These are phyloP conservation scores for Rheum nobile DNA, from an alignment of 148 eudicot species.

Conservation along the genomic window DNA sequence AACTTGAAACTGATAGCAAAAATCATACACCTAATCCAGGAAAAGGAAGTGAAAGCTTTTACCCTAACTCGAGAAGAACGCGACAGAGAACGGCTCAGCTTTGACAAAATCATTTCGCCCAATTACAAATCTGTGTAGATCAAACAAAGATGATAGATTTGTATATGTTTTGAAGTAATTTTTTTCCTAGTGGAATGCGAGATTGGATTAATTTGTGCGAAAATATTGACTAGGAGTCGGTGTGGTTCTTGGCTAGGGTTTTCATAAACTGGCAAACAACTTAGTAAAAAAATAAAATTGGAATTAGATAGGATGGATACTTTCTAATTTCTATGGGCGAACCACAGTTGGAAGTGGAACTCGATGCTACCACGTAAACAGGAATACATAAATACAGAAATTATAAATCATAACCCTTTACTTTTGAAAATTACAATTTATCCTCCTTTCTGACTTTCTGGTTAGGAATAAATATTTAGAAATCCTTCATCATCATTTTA, in stretches of 20 bases:
- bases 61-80: constrained; percentile 45
- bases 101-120: constrained; percentile 34
- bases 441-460: neutral
- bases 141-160: neutral
- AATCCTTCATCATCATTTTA: too few species aligned
- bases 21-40: neutral
- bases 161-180: neutral
- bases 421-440: neutral
- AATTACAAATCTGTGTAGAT: neutral
- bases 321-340: neutral
- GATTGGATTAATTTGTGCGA: neutral
- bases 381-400: neutral
- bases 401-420: neutral
- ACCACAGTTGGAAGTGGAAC: neutral
- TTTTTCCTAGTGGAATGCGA: neutral
- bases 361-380: neutral
- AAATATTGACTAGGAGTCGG: neutral
- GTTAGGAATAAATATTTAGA: neutral
- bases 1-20: neutral
- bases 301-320: neutral
- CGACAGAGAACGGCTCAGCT: constrained; percentile 34
- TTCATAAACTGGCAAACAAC: neutral
- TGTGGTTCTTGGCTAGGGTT: constrained; percentile 4
- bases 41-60: constrained; percentile 3
- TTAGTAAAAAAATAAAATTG: neutral